Percentiles rank a stretch among this genome's conserved stretches.
Evolutionary conservation across 305 asterid genomes (phyloP).

Genomic region (Fraxinus ornus): DNA sequence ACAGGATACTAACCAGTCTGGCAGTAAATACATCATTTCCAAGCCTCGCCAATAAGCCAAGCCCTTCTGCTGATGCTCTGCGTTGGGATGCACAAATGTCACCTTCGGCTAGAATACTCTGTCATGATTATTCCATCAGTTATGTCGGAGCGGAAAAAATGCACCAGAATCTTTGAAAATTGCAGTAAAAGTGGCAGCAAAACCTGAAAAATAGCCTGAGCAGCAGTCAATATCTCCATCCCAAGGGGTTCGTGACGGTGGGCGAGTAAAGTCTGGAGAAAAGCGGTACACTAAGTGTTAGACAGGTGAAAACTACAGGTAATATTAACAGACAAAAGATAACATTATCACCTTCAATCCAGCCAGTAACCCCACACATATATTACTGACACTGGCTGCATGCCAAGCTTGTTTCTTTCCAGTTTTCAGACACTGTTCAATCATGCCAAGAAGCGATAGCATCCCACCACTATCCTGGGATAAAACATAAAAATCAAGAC

Average conservation of each 20-base stretch:
- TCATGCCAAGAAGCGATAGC: constrained; percentile 73
- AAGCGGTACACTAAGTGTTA: constrained; percentile 27
- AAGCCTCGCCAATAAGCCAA: constrained; percentile 92
- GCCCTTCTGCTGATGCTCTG: constrained; percentile 96
- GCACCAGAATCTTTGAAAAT: constrained; percentile 20
- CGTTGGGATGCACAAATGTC: constrained; percentile 95
- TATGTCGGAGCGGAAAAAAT: constrained; percentile 19
- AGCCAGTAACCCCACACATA: constrained; percentile 94
- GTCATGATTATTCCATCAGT: constrained; percentile 39
- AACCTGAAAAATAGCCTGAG: constrained; percentile 96
- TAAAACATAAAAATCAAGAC: constrained; percentile 35
- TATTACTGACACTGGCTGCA: constrained; percentile 74
- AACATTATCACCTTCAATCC: constrained; percentile 75
- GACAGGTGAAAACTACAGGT: constrained; percentile 9
- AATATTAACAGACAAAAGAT: constrained; percentile 18
- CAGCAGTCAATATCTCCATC: constrained; percentile 69
- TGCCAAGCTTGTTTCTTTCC: constrained; percentile 91
- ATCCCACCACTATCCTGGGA: constrained; percentile 95
- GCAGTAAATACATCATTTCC: constrained; percentile 95
- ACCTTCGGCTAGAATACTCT: constrained; percentile 91
- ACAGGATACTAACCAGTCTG: constrained; percentile 70
- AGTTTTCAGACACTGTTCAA: constrained; percentile 84
- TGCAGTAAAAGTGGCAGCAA: constrained; percentile 27
- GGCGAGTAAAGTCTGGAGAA: constrained; percentile 72
- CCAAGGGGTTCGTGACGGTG: constrained; percentile 85